phyloP scores from a whole-genome alignment of 352 stramenopile genomes.

The Pythium grandisporangium region DNA sequence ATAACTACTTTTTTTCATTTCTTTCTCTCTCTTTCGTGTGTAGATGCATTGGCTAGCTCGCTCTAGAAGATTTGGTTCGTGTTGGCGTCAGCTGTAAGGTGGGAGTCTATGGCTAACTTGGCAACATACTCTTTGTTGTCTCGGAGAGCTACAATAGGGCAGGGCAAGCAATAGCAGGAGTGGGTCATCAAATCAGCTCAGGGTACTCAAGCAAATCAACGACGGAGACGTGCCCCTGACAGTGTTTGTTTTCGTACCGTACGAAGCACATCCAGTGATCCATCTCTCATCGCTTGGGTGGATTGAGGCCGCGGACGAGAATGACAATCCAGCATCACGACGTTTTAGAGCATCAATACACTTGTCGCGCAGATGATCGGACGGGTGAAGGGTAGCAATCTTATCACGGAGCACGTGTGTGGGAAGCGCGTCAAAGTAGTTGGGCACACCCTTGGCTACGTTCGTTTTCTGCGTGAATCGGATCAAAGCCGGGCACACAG shows the following conservation, averaged over 20 bases:
- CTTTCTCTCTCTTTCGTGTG: too few species aligned
- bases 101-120: conserved; percentile 66
- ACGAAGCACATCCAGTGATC: conserved; percentile 68
- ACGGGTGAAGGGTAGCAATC: conserved; percentile 17
- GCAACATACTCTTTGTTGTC: conserved; percentile 81
- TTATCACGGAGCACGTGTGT: conserved; percentile 52
- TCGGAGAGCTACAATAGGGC: conserved; percentile 33
- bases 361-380: conserved; percentile 26
- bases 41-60: too few species aligned
- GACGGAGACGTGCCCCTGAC: neutral
- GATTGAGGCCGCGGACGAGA: too few species aligned
- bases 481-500: conserved; percentile 41
- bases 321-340: conserved; percentile 10
- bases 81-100: conserved; percentile 47
- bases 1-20: too few species aligned
- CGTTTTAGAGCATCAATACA: conserved; percentile 33
- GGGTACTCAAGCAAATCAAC: neutral
- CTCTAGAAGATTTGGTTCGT: conserved; percentile 59
- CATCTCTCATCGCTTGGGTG: conserved; percentile 37
- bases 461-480: conserved; percentile 45
- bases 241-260: conserved; percentile 55
- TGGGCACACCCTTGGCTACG: conserved; percentile 53
- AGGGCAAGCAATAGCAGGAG: too few species aligned
- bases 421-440: conserved; percentile 79
- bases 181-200: too few species aligned